phyloP scores from a whole-genome alignment of 495 filamentous ascomycete genomes.

The Hypoxylon fuscum region DNA sequence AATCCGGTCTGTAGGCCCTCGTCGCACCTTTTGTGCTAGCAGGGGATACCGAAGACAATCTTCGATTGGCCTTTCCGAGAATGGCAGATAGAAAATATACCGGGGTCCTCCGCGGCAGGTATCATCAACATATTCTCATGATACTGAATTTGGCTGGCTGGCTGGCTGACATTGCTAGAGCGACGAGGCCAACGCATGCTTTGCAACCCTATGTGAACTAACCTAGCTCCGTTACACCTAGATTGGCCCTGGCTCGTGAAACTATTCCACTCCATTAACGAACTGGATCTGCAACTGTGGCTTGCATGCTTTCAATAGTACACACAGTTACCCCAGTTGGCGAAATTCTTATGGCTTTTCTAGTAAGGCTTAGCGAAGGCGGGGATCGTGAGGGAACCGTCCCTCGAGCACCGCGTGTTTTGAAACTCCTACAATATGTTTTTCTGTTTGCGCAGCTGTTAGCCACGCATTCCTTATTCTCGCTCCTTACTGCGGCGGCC shows the following conservation, averaged over 20 bases:
- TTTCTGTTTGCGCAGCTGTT: no score
- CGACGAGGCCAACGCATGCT: background rate
- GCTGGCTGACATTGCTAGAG: slow-evolving; percentile 3
- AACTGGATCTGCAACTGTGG: slow-evolving; percentile 32
- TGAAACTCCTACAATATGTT: background rate
- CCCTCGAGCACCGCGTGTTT: background rate
- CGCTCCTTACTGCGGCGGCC: no score
- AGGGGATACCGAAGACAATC: slow-evolving; percentile 5
- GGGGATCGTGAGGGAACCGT: background rate
- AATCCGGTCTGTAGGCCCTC: slow-evolving; percentile 2
- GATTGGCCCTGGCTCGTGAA: slow-evolving; percentile 19
- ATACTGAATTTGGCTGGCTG: slow-evolving; percentile 2
- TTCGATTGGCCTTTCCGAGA: slow-evolving; percentile 21
- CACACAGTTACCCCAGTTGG: background rate
- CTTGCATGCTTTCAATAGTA: slow-evolving; percentile 31
- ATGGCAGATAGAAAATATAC: background rate
- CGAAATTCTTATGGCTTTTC: slow-evolving; percentile 7
- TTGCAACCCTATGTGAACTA: background rate
- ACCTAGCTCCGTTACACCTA: slow-evolving; percentile 16
- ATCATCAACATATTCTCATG: slow-evolving; percentile 14
- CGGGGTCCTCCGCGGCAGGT: slow-evolving; percentile 13
- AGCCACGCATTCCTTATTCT: no score
- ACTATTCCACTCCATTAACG: slow-evolving; percentile 10
- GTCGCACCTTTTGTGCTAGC: slow-evolving; percentile 11
- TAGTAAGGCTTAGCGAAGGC: slow-evolving; percentile 31